These are phyloP conservation scores for Colletotrichum cordylinicola DNA, from an alignment of 2,329 filamentous ascomycete species.

Conservation along the genomic window DNA sequence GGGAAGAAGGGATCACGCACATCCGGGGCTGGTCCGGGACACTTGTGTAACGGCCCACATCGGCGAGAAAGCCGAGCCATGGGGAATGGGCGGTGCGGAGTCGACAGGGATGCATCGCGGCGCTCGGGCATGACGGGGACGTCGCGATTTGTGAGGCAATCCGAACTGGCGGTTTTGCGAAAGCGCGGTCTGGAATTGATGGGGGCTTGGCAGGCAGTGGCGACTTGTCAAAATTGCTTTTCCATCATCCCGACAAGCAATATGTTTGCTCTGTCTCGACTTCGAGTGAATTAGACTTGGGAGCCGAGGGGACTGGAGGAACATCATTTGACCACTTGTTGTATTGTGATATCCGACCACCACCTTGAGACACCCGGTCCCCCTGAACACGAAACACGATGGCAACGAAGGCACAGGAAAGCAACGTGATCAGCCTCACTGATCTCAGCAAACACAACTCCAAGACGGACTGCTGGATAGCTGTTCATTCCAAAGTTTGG, in stretches of 20 bases:
- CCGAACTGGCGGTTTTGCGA: not conserved
- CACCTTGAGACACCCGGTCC: not conserved
- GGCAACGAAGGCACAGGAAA: not conserved
- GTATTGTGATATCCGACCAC: not conserved
- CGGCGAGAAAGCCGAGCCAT: conserved; percentile 7
- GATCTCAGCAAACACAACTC: conserved; percentile 55
- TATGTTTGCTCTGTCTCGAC: not conserved
- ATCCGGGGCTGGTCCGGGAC: not conserved
- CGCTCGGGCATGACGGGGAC: not conserved
- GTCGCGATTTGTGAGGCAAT: not conserved
- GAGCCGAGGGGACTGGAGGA: not conserved
- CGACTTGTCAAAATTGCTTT: not conserved
- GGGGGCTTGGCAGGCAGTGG: not conserved
- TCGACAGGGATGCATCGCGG: not conserved
- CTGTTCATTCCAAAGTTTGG: conserved; percentile 72
- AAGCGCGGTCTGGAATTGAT: not conserved
- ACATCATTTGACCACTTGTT: not conserved
- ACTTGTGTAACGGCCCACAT: not conserved
- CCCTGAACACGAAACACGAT: not conserved
- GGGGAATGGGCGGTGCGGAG: not conserved
- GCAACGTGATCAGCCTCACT: conserved; percentile 24
- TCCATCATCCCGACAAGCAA: not conserved
- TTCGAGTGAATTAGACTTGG: not conserved
- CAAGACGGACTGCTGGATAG: conserved; percentile 66
- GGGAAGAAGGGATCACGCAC: not conserved